Evolutionary conservation across 768 basidiomycete species (phyloP).

Genomic region (Thelephora ganbajun): DNA sequence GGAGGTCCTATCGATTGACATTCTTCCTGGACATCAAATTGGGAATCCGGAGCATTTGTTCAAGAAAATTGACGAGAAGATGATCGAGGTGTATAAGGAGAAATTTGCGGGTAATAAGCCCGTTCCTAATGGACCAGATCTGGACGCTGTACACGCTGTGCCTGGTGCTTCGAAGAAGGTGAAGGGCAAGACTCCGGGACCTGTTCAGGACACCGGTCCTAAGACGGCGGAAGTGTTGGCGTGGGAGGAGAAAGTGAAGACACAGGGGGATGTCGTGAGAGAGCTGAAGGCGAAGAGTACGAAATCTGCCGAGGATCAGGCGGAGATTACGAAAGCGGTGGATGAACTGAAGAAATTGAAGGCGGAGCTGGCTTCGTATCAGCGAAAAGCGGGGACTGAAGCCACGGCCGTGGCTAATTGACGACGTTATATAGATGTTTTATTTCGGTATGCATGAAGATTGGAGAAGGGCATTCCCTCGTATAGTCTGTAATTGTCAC

Average conservation of each 20-base stretch:
- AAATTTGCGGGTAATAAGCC: conserved; percentile 62
- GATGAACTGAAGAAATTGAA: conserved; percentile 55
- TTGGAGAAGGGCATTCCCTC: too few species aligned
- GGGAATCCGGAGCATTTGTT: conserved; percentile 85
- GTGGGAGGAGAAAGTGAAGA: conserved; percentile 60
- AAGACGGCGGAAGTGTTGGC: conserved; percentile 63
- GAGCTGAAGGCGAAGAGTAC: conserved; percentile 50
- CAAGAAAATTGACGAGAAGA: conserved; percentile 84
- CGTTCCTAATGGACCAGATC: conserved; percentile 24
- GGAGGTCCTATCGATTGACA: conserved; percentile 57
- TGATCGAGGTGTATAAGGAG: conserved; percentile 68
- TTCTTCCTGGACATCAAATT: conserved; percentile 76
- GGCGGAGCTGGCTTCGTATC: conserved; percentile 29
- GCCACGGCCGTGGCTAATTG: too few species aligned
- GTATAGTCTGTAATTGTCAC: too few species aligned
- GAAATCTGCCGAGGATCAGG: conserved; percentile 47
- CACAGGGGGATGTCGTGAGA: conserved; percentile 65
- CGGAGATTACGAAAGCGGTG: conserved; percentile 45
- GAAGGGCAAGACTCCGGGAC: conserved; percentile 25
- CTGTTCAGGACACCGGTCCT: conserved; percentile 28
- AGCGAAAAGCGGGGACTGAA: conserved; percentile 5
- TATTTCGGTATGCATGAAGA: too few species aligned
- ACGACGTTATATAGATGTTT: too few species aligned
- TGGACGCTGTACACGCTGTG: conserved; percentile 26
- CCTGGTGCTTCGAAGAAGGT: conserved; percentile 36